phyloP scores from a whole-genome alignment of 495 filamentous ascomycete genomes.

The Poronia punctata region DNA sequence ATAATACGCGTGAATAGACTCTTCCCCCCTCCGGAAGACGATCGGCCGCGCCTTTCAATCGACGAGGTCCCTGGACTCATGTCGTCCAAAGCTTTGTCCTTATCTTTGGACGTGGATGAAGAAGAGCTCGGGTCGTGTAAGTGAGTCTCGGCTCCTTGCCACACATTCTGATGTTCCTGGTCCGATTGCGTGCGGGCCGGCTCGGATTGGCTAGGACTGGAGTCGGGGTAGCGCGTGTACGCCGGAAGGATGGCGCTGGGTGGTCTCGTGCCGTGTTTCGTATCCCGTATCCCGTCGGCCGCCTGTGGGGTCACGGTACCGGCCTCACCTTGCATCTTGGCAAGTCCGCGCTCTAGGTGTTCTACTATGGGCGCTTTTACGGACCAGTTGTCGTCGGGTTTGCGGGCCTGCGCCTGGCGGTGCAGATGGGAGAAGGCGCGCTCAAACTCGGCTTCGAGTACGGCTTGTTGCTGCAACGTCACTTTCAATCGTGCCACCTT shows the following conservation, averaged over 20 bases:
- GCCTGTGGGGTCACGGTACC: not conserved
- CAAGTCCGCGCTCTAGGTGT: constrained; percentile 7
- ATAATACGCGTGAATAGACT: constrained; percentile 5
- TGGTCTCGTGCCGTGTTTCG: not conserved
- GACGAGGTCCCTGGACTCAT: not conserved
- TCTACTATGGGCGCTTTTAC: constrained; percentile 11
- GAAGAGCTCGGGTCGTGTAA: constrained; percentile 1
- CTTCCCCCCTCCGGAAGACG: constrained; percentile 1
- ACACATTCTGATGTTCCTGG: constrained; percentile 1
- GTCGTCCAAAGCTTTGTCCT: constrained; percentile 1
- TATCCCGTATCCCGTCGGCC: not conserved
- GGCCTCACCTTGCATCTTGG: constrained; percentile 9
- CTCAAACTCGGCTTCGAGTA: constrained; percentile 34
- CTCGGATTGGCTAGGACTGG: not conserved
- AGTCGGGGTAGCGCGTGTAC: constrained; percentile 5
- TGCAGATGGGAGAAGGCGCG: constrained; percentile 20
- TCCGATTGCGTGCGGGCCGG: not conserved
- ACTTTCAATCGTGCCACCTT: constrained; percentile 30
- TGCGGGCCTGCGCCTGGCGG: constrained; percentile 23
- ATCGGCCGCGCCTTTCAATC: not conserved
- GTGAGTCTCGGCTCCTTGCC: not conserved
- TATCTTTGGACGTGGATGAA: constrained; percentile 4
- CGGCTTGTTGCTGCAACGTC: constrained; percentile 32
- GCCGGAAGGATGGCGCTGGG: constrained; percentile 10
- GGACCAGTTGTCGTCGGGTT: constrained; percentile 6